These are phyloP conservation scores for Aphanomyces stellatus DNA, from an alignment of 352 stramenopile genomes.

Conservation along the genomic window DNA sequence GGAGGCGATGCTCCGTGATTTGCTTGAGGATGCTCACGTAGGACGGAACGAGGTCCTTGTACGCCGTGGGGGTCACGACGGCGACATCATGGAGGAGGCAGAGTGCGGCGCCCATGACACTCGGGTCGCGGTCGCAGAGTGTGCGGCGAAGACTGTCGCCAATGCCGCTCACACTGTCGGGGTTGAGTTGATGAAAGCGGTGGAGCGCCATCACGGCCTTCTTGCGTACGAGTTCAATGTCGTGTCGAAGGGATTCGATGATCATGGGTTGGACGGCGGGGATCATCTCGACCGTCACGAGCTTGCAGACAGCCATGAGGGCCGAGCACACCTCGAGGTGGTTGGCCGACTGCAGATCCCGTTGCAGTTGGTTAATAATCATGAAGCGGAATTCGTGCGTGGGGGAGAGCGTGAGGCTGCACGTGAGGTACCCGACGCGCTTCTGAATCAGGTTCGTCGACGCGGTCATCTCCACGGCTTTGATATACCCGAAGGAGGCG, in stretches of 20 bases:
- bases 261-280: slow-evolving; percentile 93
- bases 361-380: slow-evolving; percentile 99
- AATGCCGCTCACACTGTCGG: slow-evolving; percentile 82
- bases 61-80: slow-evolving; percentile 83
- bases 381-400: slow-evolving; percentile 99
- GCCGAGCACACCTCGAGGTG: slow-evolving; percentile 93
- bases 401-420: slow-evolving; percentile 91
- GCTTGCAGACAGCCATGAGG: slow-evolving; percentile 91
- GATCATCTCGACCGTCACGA: slow-evolving; percentile 99
- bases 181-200: slow-evolving; percentile 97
- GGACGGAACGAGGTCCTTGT: slow-evolving; percentile 98
- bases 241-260: slow-evolving; percentile 92
- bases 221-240: slow-evolving; percentile 97
- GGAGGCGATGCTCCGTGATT: slow-evolving; percentile 98
- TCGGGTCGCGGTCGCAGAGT: slow-evolving; percentile 97
- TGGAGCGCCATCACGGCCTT: slow-evolving; percentile 98
- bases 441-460: slow-evolving; percentile 98
- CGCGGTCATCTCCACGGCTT: slow-evolving; percentile 96
- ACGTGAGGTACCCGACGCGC: slow-evolving; percentile 95
- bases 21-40: slow-evolving; percentile 99
- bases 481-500: slow-evolving; percentile 98
- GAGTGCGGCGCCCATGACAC: slow-evolving; percentile 96
- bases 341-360: slow-evolving; percentile 86
- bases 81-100: slow-evolving; percentile 91
- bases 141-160: slow-evolving; percentile 91